Base-by-base conservation (phyloP, 1,139 yeast genomes). In the Candida sp. region DNA sequence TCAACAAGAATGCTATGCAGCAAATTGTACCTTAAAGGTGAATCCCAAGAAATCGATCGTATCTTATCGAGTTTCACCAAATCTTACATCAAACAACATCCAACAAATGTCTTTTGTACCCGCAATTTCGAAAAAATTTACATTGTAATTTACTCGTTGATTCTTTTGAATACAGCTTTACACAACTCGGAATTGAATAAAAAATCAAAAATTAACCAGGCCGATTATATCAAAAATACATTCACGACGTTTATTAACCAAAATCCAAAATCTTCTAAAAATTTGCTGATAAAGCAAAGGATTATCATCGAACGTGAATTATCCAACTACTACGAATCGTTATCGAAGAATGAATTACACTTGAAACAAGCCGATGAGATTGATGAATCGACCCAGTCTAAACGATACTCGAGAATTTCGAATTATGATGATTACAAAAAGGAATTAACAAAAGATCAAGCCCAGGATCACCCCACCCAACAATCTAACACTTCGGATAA, bases 21-120 rank as follows among this genome's bases (percentile, higher is more conserved):
- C 25, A 78, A 74, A 50, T 60, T 89, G 23, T 86, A 84, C 59
- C 72, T 89, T 55, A 82, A 82, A 54, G 96, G 95, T 2, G 97
- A 89, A 60, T 82, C 95, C 1, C 95, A 87, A 54, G 88, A 85
- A 55, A 79, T 89, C 46, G 96, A 88, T 62, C 73, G 88, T 39
- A 76, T 88, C 21, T 66, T 89, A 46, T 84, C 85, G 36, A 72
- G 85, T 1, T 84, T 87, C 58, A 76, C 95, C 22, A 75, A 77
- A 47, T 75, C 86, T 45, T 89, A 91, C 52, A 86, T 77, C 61
- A 60, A 70, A 60, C 61, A 75, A 69, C 65, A 75, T 66, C 70
- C 82, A 50, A 56, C 58, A 12, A 76, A 73, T 50, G 68, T 75
- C 9, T 80, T 82, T 56, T 75, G 69, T 49, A 73, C 78, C 21